Evolutionary conservation across 2,329 filamentous ascomycete genomes (phyloP).

Genomic region (Talaromyces sp.): DNA sequence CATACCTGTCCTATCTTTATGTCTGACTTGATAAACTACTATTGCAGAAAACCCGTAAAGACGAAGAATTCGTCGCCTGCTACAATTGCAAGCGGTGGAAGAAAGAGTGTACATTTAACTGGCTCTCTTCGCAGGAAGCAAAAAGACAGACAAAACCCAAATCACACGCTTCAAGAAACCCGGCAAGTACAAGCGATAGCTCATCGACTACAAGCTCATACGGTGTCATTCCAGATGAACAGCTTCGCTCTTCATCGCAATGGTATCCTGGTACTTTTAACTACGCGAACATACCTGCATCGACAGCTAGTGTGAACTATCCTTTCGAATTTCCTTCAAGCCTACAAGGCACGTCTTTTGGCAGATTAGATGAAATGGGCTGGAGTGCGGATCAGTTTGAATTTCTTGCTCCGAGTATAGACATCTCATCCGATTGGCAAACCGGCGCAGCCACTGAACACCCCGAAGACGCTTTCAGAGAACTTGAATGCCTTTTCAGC

Average conservation of each 20-base stretch:
- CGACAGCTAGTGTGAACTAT: not conserved
- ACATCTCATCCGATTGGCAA: slow-evolving; percentile 7
- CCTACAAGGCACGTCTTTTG: not conserved
- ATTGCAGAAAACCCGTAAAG: slow-evolving; percentile 20
- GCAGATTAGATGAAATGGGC: not conserved
- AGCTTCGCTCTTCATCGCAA: not conserved
- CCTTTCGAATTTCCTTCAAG: not conserved
- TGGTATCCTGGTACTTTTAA: slow-evolving; percentile 10
- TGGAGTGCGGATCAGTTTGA: not conserved
- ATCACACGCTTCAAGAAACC: not conserved
- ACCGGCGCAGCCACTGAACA: not conserved
- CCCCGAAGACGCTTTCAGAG: slow-evolving; percentile 3
- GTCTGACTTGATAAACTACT: not conserved
- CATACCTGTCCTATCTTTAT: not conserved
- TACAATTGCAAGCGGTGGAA: slow-evolving; percentile 45
- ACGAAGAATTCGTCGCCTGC: slow-evolving; percentile 27
- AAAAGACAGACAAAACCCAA: slow-evolving; percentile 12
- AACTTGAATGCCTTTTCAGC: not conserved
- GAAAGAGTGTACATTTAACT: slow-evolving; percentile 46
- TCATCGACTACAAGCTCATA: slow-evolving; percentile 3
- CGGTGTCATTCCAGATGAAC: not conserved
- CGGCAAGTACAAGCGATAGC: not conserved
- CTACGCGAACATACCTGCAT: not conserved
- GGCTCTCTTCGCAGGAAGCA: slow-evolving; percentile 33
- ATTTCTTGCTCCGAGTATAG: not conserved